Conservation (phyloP, 208 protist species). For the Acanthamoeba culbertsoni region DNA sequence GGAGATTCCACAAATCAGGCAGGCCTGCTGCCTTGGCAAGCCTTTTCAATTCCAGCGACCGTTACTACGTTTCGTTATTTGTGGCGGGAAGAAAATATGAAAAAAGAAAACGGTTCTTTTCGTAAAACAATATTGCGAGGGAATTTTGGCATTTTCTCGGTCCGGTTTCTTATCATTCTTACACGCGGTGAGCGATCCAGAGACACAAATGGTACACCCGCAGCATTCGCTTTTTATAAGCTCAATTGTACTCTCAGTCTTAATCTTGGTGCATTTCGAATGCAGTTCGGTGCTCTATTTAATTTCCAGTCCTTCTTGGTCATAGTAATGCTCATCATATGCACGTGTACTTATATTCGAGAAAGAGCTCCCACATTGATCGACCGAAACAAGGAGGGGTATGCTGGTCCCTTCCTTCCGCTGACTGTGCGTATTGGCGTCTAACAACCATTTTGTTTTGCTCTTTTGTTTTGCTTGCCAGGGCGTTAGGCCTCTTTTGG, state of each 20-base stretch:
- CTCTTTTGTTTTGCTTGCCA: too few species aligned
- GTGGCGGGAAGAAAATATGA: too few species aligned
- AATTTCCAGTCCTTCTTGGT: constrained; percentile 23
- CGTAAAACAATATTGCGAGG: too few species aligned
- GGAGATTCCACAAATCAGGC: neutral
- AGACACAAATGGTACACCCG: too few species aligned
- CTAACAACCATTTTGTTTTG: too few species aligned
- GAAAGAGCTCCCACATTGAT: neutral
- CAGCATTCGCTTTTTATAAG: neutral
- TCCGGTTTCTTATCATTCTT: too few species aligned
- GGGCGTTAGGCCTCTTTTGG: neutral
- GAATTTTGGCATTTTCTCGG: too few species aligned
- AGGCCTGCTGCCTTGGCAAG: too few species aligned
- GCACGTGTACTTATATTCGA: neutral
- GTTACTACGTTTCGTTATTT: too few species aligned
- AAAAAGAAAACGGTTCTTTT: too few species aligned
- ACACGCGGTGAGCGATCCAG: too few species aligned
- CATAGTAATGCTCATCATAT: neutral
- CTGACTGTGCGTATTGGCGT: neutral
- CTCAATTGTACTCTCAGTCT: neutral
- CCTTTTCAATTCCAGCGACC: too few species aligned
- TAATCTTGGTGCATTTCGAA: neutral
- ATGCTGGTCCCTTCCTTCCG: neutral
- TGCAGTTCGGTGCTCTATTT: neutral
- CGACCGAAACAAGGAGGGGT: neutral